phyloP scores from a whole-genome alignment of 2,329 filamentous ascomycete genomes.

The Fusarium brachygibbosum region DNA sequence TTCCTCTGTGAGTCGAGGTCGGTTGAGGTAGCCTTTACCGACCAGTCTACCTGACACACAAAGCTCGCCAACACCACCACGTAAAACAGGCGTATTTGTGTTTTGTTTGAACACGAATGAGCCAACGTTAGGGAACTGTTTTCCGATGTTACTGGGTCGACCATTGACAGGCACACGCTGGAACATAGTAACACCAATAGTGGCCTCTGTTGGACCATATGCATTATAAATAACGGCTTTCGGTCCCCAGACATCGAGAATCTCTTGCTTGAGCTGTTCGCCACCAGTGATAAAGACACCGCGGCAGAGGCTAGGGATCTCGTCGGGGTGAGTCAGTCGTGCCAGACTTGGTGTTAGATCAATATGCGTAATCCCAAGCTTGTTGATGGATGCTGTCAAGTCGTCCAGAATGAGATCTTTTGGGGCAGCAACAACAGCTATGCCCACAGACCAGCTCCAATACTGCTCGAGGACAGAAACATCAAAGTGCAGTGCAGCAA shows the following conservation, averaged over 20 bases:
- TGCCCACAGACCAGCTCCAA: conserved; percentile 94
- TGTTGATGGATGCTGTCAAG: conserved; percentile 77
- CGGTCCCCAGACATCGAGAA: conserved; percentile 86
- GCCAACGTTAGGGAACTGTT: conserved; percentile 88
- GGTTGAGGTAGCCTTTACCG: conserved; percentile 88
- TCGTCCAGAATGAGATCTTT: conserved; percentile 90
- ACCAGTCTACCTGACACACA: conserved; percentile 90
- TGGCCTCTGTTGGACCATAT: conserved; percentile 92
- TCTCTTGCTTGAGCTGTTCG: conserved; percentile 89
- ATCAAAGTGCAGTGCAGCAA: conserved; percentile 95
- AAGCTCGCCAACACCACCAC: conserved; percentile 86
- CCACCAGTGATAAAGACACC: conserved; percentile 96
- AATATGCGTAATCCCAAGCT: conserved; percentile 85
- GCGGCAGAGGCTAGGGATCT: conserved; percentile 82
- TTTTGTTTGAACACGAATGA: conserved; percentile 80
- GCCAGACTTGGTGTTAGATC: conserved; percentile 92
- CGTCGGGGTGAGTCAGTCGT: conserved; percentile 79
- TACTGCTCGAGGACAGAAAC: conserved; percentile 94
- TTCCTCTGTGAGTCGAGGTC: conserved; percentile 80
- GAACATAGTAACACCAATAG: conserved; percentile 92
- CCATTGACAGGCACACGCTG: conserved; percentile 83
- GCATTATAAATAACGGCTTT: conserved; percentile 89
- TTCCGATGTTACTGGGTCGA: conserved; percentile 88
- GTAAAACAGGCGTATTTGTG: conserved; percentile 78
- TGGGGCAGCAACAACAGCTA: conserved; percentile 84